Conservation (phyloP, 352 stramenopile species). For the Phytophthora cryptogea region DNA sequence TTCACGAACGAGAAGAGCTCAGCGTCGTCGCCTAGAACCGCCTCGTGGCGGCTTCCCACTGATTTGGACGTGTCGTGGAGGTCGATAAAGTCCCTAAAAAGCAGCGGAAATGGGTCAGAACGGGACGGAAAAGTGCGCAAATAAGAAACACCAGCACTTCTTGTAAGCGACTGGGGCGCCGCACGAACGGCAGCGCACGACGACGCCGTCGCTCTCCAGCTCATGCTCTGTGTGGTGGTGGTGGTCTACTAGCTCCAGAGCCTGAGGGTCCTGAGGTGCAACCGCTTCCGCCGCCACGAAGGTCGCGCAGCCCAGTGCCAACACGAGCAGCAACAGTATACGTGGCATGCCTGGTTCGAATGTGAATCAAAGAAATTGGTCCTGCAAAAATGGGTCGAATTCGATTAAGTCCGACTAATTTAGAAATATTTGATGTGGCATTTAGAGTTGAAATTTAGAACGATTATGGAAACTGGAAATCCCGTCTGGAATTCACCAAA, state of each 20-base stretch:
- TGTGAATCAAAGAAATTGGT: constrained; percentile 1
- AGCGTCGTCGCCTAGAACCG: constrained; percentile 48
- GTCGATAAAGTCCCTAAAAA: constrained; percentile 64
- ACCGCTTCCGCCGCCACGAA: constrained; percentile 16
- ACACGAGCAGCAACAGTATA: constrained; percentile 25
- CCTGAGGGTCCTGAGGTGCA: constrained; percentile 2
- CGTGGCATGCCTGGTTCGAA: constrained; percentile 23
- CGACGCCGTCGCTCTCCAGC: constrained; percentile 32
- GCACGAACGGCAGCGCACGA: constrained; percentile 80
- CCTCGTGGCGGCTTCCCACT: constrained; percentile 55
- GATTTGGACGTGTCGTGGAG: constrained; percentile 79
- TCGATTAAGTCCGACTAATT: too few relatives aligned
- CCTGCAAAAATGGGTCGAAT: background rate
- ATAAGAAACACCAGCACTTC: constrained; percentile 34
- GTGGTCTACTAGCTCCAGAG: constrained; percentile 17
- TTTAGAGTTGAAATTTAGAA: too few relatives aligned
- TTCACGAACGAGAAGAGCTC: constrained; percentile 85
- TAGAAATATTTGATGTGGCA: too few relatives aligned
- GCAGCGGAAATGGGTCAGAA: constrained; percentile 15
- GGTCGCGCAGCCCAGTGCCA: constrained; percentile 17
- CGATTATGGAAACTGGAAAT: too few relatives aligned
- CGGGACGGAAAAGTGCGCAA: background rate
- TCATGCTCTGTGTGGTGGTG: constrained; percentile 23
- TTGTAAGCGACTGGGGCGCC: constrained; percentile 71
- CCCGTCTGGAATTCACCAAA: too few relatives aligned